Evolutionary conservation across 225 moss, liverwort and hornwort genomes (phyloP), one percentile per base, ranked within the genome.

Genomic region (Anthoceros angustus): DNA sequence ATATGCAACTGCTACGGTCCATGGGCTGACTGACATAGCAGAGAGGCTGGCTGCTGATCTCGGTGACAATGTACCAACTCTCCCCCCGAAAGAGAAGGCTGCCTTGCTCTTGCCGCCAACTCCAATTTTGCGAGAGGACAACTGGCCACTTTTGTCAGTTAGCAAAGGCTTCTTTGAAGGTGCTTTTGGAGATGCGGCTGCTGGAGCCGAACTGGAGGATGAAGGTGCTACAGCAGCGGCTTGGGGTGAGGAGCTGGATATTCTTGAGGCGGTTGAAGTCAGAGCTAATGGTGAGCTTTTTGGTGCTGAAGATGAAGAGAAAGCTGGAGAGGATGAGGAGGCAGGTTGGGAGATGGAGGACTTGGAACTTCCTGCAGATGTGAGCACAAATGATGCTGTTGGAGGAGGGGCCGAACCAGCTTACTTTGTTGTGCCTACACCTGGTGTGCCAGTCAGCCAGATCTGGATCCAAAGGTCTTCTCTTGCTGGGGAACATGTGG

Each of bases 281-380:
- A 7, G 18, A 23, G 67, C 79, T 3, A 83, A 86, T 61, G 86
- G 83, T 68, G 80, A 66, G 18, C 67, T 66, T 18, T 78, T 70
- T 20, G 68, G 76, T 15, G 77, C 66, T 64, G 89, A 82, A 63
- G 87, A 86, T 11, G 80, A 83, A n/a, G 85, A 82, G 4, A 77
- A 70, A 39, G 90, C 80, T 79, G 88, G 78, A 76, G 86, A 86
- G 62, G 92, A 88, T 21, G 90, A 90, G 49, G 93, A 94, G 70
- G 93, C 78, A 50, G 94, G 90, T 62, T 95, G 94, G 90, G 88
- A 95, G 74, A 95, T 90, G 90, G 90, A 86, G 75, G 94, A 95
- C 68, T 66, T 90, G 64, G 94, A 90, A 25, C 83, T 95, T 63
- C 94, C 90, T 23, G 68, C 88, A 62, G 90, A 90, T 42, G 78